Evolutionary conservation across 768 basidiomycete species (phyloP), one percentile per base, ranked within the genome.

Genomic region (Dioszegia aurantiaca): DNA sequence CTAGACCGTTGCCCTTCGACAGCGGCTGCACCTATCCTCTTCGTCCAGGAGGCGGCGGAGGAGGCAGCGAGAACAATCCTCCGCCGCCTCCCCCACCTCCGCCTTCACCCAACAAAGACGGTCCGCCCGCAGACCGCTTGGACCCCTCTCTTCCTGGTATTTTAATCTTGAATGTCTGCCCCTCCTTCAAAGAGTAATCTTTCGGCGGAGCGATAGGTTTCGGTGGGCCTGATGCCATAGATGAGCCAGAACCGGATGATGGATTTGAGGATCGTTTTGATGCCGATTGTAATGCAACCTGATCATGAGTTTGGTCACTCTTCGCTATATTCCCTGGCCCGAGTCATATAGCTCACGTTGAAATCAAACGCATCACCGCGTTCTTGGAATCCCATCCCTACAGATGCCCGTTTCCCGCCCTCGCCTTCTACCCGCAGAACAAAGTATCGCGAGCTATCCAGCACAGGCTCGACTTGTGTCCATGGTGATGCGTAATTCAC

Each of bases 371-470:
- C 89, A 65, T 91, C 90, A 8, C 88, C 82, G 23, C 90, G 83
- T 72, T 93, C 91, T 21, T 83, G 82, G 74, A 92, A 97, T 16
- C 92, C 92, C 83, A 95, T 86, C 4, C 92, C 92, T 57, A 97
- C 90, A 70, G 90, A 92, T 1, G 93, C 92, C 73, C 89, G 87
- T 75, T 83, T 85, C 21, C 90, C 90, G 0, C 75, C 74, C 16
- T 80, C 81, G 66, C 93, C 91, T 74, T 95, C 92, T 2, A 95
- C 87, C 54, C 90, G 83, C 40, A 95, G 80, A 16, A 94, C 92
- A 72, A 97, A 97, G 74, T 97, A 97, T 46, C 92, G 85, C 11
- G 91, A 93, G 0, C 90, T 93, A 75, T 97, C 92, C 26, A 95
- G 81, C 16, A 93, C 91, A n/a, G 89, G 87, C 64, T 97, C 92